Evolutionary conservation across 805 yeast species (phyloP).

Genomic region (Teunomyces tritomae): DNA sequence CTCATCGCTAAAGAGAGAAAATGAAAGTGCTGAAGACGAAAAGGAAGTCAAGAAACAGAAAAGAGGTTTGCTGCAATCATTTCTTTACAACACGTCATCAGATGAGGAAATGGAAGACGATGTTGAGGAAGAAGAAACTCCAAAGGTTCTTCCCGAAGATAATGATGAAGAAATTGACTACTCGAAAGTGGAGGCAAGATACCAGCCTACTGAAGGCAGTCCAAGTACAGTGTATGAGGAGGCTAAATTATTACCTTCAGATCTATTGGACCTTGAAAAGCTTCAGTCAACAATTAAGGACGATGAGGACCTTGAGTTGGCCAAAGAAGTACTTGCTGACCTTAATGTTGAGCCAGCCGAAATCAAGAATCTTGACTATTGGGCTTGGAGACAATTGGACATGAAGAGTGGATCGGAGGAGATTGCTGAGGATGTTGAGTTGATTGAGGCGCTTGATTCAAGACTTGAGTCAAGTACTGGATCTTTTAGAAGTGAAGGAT

Average conservation of each 20-base stretch:
- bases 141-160: conserved; percentile 20
- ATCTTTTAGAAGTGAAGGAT: conserved; percentile 71
- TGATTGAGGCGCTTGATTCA: conserved; percentile 25
- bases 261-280: conserved; percentile 41
- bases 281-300: conserved; percentile 62
- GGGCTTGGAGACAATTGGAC: conserved; percentile 65
- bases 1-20: conserved; percentile 29
- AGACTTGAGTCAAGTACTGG: conserved; percentile 48
- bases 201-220: conserved; percentile 48
- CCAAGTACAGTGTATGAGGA: conserved; percentile 59
- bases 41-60: conserved; percentile 22
- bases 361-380: conserved; percentile 45
- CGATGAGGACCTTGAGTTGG: conserved; percentile 64
- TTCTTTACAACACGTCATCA: conserved; percentile 36
- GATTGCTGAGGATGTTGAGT: conserved; percentile 23
- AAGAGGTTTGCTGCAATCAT: conserved; percentile 21
- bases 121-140: conserved; percentile 13
- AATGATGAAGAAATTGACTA: conserved; percentile 24
- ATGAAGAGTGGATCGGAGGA: conserved; percentile 23
- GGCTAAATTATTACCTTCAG: conserved; percentile 27
- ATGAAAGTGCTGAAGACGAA: conserved; percentile 20
- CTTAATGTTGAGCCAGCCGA: conserved; percentile 12
- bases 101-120: conserved; percentile 28
- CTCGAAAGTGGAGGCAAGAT: conserved; percentile 31
- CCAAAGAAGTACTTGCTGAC: conserved; percentile 43